Base-by-base conservation (phyloP, 164 flowering plant genomes). In the Chloranthus sessilifolius region DNA sequence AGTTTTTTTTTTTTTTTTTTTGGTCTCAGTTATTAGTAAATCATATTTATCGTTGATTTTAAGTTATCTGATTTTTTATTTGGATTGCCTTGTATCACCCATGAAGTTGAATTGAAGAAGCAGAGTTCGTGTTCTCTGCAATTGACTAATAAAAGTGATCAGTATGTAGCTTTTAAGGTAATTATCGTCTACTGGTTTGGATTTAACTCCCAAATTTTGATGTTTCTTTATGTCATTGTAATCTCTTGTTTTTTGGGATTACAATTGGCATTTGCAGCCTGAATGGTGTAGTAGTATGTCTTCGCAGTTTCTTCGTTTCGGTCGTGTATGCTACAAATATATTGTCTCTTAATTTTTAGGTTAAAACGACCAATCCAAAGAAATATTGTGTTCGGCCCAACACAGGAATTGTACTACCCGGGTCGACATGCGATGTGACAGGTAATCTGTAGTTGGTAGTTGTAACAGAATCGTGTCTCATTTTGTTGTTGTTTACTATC, bases 301-400 rank as follows among this genome's bases (percentile, higher is more conserved):
- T n/a, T n/a, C n/a, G n/a, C n/a, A n/a, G n/a, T n/a, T n/a, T n/a
- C n/a, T n/a, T n/a, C n/a, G n/a, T n/a, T n/a, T n/a, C n/a, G n/a
- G n/a, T n/a, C n/a, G n/a, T n/a, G n/a, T n/a, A n/a, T n/a, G n/a
- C n/a, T n/a, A n/a, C n/a, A n/a, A n/a, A n/a, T n/a, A n/a, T n/a
- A n/a, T n/a, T 28, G 25, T 12, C 25, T 28, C 5, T 17, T 36
- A 41, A 21, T 12, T 52, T 24, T 16, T 45, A 88, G 98, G 95
- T 88, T 47, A 91, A 91, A 68, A 91, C 98, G 33, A 91, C 98
- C 17, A 91, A 83, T 57, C 96, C 98, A 1, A 87, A 80, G 67
- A 87, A 78, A 52, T 91, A 91, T 45, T 81, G 85, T 28, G 98
- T 91, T 20, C 87, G 96, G 2, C 96, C 95, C 19, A 87, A 91